A percentile compares a stretch with the other conserved stretches of the same genome.
Conservation (phyloP, 2,329 filamentous ascomycete species). For the Aureobasidium leucospermi region DNA sequence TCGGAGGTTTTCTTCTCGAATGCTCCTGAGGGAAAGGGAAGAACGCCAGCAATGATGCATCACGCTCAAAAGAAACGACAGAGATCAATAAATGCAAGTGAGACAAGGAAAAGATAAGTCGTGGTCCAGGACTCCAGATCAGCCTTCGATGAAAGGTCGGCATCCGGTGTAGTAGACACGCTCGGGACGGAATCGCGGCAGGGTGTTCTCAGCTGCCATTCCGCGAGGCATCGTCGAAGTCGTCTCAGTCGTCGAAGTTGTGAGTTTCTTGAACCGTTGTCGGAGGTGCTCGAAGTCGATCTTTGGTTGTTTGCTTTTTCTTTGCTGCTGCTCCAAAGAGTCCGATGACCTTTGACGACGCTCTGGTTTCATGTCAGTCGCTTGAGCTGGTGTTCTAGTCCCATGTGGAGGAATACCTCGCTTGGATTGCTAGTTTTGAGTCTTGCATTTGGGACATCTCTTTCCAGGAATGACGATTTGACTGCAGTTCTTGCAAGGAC, state of each 20-base stretch:
- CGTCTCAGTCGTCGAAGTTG: not conserved
- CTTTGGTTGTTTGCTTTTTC: not conserved
- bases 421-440: not conserved
- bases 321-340: not conserved
- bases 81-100: not conserved
- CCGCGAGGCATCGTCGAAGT: constrained; percentile 5
- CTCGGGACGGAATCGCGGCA: constrained; percentile 4
- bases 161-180: constrained; percentile 12
- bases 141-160: constrained; percentile 8
- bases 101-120: not conserved
- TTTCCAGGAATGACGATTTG: constrained; percentile 31
- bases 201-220: not conserved
- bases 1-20: not conserved
- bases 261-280: not conserved
- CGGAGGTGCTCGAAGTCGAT: not conserved
- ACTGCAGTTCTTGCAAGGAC: constrained; percentile 24
- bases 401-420: not conserved
- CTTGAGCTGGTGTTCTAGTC: not conserved
- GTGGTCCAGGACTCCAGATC: not conserved
- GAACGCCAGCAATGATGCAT: constrained; percentile 7
- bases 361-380: not conserved
- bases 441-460: constrained; percentile 26
- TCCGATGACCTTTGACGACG: constrained; percentile 10
- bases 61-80: constrained; percentile 1
- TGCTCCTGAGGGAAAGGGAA: not conserved